Base-by-base conservation (phyloP, 768 basidiomycete species). In the Punctularia strigosozonata region DNA sequence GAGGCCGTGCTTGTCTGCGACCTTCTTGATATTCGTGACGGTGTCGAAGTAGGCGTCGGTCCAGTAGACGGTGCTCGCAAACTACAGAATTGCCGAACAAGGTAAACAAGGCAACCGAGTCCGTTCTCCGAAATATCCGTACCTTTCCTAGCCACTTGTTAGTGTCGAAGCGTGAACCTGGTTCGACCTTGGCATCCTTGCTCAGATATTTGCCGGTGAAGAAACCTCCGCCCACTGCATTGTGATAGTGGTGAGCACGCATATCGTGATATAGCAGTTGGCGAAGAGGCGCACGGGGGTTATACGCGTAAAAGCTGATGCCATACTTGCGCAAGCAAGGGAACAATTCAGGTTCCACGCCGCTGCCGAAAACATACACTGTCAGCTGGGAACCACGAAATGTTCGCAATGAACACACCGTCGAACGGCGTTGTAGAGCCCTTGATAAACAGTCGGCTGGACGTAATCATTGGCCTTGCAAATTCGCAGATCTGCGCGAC, bases 271-370 rank as follows among this genome's bases (percentile, higher is more conserved):
- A 14, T 6, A n/a, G 13, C 14, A 24, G 24, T 17, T 17, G 31
- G 25, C 17, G 40, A 14, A 33, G 23, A 38, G 58, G 41, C 41
- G 41, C 46, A n/a, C 53, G 50, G 8, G 57, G 57, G 28, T 55
- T 56, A 46, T 47, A 58, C 36, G 41, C 56, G 31, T 56, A 55
- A 43, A 60, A 59, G 13, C 51, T 38, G 39, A 59, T 50, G 28
- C 49, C 50, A 44, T 46, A 47, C 30, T 48, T 46, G 14, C 54
- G 43, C 23, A 55, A 37, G 40, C 46, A 53, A 10, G 46, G 52
- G 39, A 53, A 45, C 24, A 49, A 15, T 28, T 28, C 26, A 15
- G 26, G 26, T 15, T 28, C 26, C 10, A 28, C 26, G 8, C 26
- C 26, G 36, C 32, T 48, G 32, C 18, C 21, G 22, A 42, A 36